Percentiles rank a stretch among this genome's conserved stretches.
Conservation (phyloP, 352 stramenopile species). For the Phytophthora brassicae region DNA sequence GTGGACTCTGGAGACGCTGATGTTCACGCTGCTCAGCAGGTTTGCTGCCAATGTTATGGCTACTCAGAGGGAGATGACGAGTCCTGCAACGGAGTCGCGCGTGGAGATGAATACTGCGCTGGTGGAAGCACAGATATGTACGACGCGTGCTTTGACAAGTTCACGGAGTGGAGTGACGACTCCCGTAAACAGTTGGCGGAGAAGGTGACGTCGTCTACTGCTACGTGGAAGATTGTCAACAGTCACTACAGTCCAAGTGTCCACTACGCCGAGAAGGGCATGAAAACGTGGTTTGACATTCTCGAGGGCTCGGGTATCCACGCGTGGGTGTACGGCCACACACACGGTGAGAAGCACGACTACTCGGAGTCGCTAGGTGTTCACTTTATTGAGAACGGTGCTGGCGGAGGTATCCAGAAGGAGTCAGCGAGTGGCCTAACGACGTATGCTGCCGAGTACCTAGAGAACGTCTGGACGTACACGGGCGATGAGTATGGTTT, state of each 20-base stretch:
- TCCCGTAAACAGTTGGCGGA: constrained; percentile 44
- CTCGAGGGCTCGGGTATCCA: constrained; percentile 41
- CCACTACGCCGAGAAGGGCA: constrained; percentile 43
- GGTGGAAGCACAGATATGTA: constrained; percentile 60
- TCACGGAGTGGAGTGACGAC: constrained; percentile 68
- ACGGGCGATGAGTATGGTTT: constrained; percentile 71
- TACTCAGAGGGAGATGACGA: constrained; percentile 48
- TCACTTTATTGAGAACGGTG: constrained; percentile 81
- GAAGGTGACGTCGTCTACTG: constrained; percentile 50
- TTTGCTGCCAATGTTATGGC: constrained; percentile 70
- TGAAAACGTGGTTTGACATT: constrained; percentile 55
- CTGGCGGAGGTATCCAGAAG: constrained; percentile 76
- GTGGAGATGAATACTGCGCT: constrained; percentile 50
- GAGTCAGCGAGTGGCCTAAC: constrained; percentile 71
- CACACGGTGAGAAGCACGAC: constrained; percentile 76
- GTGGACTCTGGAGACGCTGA: constrained; percentile 62
- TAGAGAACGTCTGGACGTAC: constrained; percentile 68
- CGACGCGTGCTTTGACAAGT: constrained; percentile 54
- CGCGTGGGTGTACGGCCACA: constrained; percentile 58
- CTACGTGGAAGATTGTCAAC: constrained; percentile 76
- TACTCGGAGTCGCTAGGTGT: constrained; percentile 53
- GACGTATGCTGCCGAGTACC: constrained; percentile 48
- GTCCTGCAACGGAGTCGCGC: constrained; percentile 43
- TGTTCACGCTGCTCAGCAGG: constrained; percentile 51
- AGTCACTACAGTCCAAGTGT: constrained; percentile 63